A percentile compares a stretch with the other conserved stretches of the same genome.
phyloP scores from a whole-genome alignment of 306 rosid species.

The Cicer judaicum region DNA sequence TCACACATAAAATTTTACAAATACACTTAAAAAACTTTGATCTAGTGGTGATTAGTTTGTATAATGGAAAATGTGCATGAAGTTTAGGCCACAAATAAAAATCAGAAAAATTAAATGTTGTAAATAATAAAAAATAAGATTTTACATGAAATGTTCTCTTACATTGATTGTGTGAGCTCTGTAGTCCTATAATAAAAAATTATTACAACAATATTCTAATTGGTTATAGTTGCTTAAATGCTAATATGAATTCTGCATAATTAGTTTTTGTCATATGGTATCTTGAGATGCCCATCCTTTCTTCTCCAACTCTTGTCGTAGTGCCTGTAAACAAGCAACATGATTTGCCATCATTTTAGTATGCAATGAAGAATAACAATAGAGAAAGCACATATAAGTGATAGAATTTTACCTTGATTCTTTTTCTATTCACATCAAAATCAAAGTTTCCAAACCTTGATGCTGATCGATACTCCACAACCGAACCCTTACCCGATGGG shows the following conservation, averaged over 20 bases:
- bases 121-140: too few relatives aligned
- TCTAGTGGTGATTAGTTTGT: too few relatives aligned
- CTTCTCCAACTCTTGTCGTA: conserved; percentile 65
- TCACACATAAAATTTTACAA: too few relatives aligned
- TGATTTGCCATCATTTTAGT: neutral
- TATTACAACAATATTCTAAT: neutral
- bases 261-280: conserved; percentile 28
- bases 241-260: neutral
- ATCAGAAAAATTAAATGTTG: too few relatives aligned
- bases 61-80: too few relatives aligned
- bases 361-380: neutral
- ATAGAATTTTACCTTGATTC: conserved; percentile 73
- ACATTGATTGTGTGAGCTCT: neutral
- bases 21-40: too few relatives aligned
- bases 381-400: neutral
- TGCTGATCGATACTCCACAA: conserved; percentile 88
- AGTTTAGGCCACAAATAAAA: too few relatives aligned
- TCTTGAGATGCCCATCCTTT: conserved; percentile 86
- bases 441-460: conserved; percentile 84
- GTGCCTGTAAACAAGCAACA: neutral
- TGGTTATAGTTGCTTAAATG: neutral
- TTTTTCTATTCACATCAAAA: conserved; percentile 83
- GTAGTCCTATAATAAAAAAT: neutral
- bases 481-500: conserved; percentile 67
- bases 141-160: neutral